phyloP scores from a whole-genome alignment of 108 stramenopile genomes.

The Mayamaea pseudoterrestris region DNA sequence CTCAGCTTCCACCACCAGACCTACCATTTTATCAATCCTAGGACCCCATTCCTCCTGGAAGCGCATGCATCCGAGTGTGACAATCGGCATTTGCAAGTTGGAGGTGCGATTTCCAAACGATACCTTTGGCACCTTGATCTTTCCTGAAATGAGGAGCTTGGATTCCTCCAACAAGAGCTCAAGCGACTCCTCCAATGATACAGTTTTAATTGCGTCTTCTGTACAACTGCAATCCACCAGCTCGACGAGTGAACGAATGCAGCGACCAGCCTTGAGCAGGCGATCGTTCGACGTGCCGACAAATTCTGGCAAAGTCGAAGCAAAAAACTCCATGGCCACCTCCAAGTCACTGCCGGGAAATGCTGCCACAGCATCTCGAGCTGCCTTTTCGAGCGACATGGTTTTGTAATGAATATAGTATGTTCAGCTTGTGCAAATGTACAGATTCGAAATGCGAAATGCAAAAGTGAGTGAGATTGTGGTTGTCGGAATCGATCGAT shows the following conservation, averaged over 20 bases:
- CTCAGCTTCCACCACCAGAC: no score
- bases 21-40: conserved; percentile 14
- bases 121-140: conserved; percentile 43
- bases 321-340: conserved; percentile 34
- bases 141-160: conserved; percentile 13
- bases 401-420: no score
- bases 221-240: conserved; percentile 3
- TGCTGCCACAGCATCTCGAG: conserved; percentile 4
- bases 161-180: conserved; percentile 35
- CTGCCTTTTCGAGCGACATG: no score
- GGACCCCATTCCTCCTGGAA: conserved; percentile 80
- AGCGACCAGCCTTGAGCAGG: conserved; percentile 56
- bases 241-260: conserved; percentile 27
- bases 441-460: no score
- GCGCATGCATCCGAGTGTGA: conserved; percentile 86
- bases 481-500: no score
- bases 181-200: conserved; percentile 19
- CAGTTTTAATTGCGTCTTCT: conserved; percentile 1
- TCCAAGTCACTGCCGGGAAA: conserved; percentile 20
- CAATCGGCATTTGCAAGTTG: conserved; percentile 69
- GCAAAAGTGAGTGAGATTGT: no score
- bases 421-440: no score
- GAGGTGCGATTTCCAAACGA: conserved; percentile 86
- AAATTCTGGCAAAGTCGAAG: conserved; percentile 22
- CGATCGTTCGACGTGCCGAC: conserved; percentile 43